Evolutionary conservation across 306 rosid species (phyloP), one percentile per base, ranked within the genome.

Genomic region (Vigna mungo): DNA sequence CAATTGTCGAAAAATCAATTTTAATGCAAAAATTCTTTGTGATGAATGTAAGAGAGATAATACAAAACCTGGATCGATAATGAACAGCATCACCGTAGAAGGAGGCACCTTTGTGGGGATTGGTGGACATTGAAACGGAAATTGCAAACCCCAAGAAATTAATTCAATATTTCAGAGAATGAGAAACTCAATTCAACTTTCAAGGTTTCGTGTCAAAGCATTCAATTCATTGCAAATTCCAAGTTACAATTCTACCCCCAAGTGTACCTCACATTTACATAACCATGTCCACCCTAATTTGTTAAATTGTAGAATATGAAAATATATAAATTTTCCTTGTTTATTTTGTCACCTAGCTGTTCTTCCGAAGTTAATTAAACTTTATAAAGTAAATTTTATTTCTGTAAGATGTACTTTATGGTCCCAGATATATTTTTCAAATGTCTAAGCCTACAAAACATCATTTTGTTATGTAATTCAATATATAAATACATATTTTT

Each of bases 1-100:
- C 75, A 84, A 37, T 17, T 67, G 2, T 43, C 43, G 8, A 5
- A 80, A 64, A 43, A 52, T 44, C 34, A 67, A 67, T 32, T 25
- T 25, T 43, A 11, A 70, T 32, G 11, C 23, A 54, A 75, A 30
- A 3, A 75, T 15, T 71, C 41, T 6, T 4, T 32, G 27, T 34
- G 4, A 18, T 1, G 48, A 73, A 64, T 20, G 54, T 4, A 46
- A 48, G 34, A 51, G 3, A 58, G 32, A 12, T 25, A 23, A 12
- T 30, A 1, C 8, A 4, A 13, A 27, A 90, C 97, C 96, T 89
- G 59, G 97, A 93, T 68, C 92, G 86, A 54, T 34, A 90, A 21
- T 88, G 89, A 43, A 88, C 94, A 43, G 88, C 93, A 11, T 73
- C 85, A 34, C 93, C 90, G 67, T 84, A 84, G 43, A 46, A 80